Conservation (phyloP, 495 filamentous ascomycete genomes). For the Alectoria sarmentosa region DNA sequence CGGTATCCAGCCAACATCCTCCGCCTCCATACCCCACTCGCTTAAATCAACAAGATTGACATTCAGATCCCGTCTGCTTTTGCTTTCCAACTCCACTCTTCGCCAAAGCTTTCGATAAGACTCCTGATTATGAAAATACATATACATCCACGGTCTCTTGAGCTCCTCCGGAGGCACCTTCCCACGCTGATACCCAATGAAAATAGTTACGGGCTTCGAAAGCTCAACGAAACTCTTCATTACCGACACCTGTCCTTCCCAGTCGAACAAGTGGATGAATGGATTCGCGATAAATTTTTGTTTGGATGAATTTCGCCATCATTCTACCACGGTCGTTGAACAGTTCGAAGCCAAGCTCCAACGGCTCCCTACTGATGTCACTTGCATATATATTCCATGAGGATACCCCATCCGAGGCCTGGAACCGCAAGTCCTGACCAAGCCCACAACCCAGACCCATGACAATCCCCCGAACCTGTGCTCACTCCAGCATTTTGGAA, state of each 20-base stretch:
- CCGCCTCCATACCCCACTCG: slow-evolving; percentile 3
- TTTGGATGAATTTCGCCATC: slow-evolving; percentile 36
- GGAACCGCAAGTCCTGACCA: slow-evolving; percentile 45
- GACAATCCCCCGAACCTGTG: slow-evolving; percentile 29
- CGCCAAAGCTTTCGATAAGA: not conserved
- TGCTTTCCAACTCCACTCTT: not conserved
- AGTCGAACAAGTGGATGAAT: slow-evolving; percentile 46
- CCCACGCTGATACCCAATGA: slow-evolving; percentile 34
- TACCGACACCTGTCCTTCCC: slow-evolving; percentile 37
- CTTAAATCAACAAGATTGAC: not conserved
- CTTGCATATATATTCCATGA: slow-evolving; percentile 22
- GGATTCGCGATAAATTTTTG: slow-evolving; percentile 40
- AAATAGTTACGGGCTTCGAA: slow-evolving; percentile 30
- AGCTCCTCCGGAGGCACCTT: not conserved
- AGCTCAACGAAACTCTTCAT: slow-evolving; percentile 35
- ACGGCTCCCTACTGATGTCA: slow-evolving; percentile 24
- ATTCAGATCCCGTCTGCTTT: not conserved
- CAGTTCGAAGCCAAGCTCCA: slow-evolving; percentile 33
- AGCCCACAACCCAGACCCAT: slow-evolving; percentile 48
- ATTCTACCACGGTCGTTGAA: slow-evolving; percentile 33
- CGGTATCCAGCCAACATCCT: slow-evolving; percentile 1
- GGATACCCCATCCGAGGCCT: slow-evolving; percentile 29
- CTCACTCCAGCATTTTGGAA: slow-evolving; percentile 25
- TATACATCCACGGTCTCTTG: not conserved
- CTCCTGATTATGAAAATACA: not conserved